Conservation (phyloP, 345 rosid genomes). For the Pelargonium nanum region DNA sequence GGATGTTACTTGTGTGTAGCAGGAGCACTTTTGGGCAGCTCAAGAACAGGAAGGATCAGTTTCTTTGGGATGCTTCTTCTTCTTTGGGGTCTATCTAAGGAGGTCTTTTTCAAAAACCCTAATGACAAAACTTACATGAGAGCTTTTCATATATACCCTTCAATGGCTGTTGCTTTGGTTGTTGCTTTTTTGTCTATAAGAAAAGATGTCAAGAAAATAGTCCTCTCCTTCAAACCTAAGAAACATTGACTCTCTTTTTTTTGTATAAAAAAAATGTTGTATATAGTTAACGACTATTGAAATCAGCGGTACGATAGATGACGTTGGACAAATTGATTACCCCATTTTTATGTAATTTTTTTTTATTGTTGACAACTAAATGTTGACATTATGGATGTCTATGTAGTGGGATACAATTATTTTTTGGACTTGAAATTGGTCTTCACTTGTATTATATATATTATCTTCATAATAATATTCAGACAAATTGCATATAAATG, state of each 20-base stretch:
- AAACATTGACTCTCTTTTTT: background rate
- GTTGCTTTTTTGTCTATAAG: constrained; percentile 54
- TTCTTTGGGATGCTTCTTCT: constrained; percentile 52
- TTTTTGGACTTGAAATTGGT: too few species aligned
- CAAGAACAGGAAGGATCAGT: constrained; percentile 46
- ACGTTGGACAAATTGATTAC: too few species aligned
- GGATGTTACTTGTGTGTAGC: constrained; percentile 68
- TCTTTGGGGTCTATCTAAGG: constrained; percentile 50
- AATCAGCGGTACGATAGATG: too few species aligned
- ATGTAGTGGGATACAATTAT: too few species aligned
- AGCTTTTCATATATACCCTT: constrained; percentile 30
- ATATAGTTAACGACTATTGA: too few species aligned
- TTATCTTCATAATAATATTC: too few species aligned
- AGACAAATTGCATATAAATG: too few species aligned
- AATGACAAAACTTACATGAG: background rate
- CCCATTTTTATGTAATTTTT: too few species aligned
- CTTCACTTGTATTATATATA: too few species aligned
- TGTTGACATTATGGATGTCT: too few species aligned
- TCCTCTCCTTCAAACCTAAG: constrained; percentile 29
- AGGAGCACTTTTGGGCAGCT: constrained; percentile 48
- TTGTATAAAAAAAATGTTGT: background rate
- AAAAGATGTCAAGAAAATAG: constrained; percentile 48
- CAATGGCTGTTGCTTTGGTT: constrained; percentile 31
- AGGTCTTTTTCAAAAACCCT: constrained; percentile 21
- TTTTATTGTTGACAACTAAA: too few species aligned